A percentile compares a stretch with the other conserved stretches of the same genome.
Evolutionary conservation across 164 flowering plant genomes (phyloP).

Genomic region (Annona squamosa): DNA sequence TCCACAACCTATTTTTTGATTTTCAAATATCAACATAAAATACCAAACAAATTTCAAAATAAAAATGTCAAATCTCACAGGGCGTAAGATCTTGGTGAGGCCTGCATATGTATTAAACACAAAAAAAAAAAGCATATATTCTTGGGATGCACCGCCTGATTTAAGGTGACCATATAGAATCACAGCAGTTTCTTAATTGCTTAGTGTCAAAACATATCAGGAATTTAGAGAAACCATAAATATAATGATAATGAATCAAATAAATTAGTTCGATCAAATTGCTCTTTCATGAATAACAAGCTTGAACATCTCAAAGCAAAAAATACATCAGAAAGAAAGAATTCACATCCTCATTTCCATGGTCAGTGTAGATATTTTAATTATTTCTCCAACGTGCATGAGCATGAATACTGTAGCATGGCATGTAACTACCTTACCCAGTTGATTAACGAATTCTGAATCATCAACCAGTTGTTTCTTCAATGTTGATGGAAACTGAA

Average conservation of each 20-base stretch:
- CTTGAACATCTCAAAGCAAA: not conserved
- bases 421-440: slow-evolving; percentile 59
- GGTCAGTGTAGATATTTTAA: not conserved
- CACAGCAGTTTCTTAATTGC: too few species aligned
- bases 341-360: too few species aligned
- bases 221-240: not conserved
- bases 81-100: too few species aligned
- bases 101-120: too few species aligned
- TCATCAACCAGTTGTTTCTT: slow-evolving; percentile 90
- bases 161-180: too few species aligned
- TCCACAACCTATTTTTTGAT: too few species aligned
- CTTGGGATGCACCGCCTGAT: too few species aligned
- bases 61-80: too few species aligned
- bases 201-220: not conserved
- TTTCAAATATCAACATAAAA: too few species aligned
- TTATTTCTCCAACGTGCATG: not conserved
- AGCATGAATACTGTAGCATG: slow-evolving; percentile 4
- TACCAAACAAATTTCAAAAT: too few species aligned
- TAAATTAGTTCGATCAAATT: too few species aligned
- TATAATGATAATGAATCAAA: not conserved
- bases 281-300: not conserved
- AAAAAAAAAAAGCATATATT: too few species aligned
- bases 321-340: not conserved
- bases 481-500: slow-evolving; percentile 72
- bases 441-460: slow-evolving; percentile 73